Base-by-base conservation (phyloP, 2,329 filamentous ascomycete genomes). In the Meredithiella fracta region DNA sequence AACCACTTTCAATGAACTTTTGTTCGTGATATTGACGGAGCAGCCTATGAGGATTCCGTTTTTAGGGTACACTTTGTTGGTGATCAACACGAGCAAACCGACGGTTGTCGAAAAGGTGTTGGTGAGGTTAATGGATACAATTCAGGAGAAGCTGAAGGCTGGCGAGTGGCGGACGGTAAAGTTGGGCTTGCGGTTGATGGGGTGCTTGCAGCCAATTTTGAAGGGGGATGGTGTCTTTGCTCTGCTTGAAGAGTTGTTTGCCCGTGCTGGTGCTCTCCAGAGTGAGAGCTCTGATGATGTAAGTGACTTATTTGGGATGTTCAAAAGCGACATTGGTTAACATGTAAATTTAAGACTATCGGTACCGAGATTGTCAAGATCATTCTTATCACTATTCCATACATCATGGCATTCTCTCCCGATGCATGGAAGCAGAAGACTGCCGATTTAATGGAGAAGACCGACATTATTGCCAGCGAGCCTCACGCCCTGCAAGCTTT, bases 41-140 rank as follows among this genome's bases (percentile, higher is more conserved):
- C 92, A 98, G 70, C 92, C 92, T 1, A 83, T 98, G 68, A 97
- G 97, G 74, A 94, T 89, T n/a, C 91, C 92, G 0, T 97, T 96
- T 66, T 77, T 94, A 38, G 89, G 90, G 8, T 87, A 86, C 20
- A 82, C 91, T 14, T 77, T 94, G 47, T 76, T 95, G 58, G 78
- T 88, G 57, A 78, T 83, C 61, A 96, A 97, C 70, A 78, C 79
- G 25, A 71, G 85, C 63, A 88, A 87, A 65, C 75, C 84, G 3
- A 85, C 92, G 61, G 74, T 94, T 37, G 79, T 84, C 31, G 75
- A 76, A 38, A 79, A 88, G 60, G 73, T 94, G 20, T 73, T 97
- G 61, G 74, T 71, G 53, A 79, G 78, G 61, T 72, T 83, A 47
- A 76, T 76, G 1, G 71, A 73, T 37, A 73, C 75, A 53, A 71